These are phyloP conservation scores for Xylaria polymorpha DNA, from an alignment of 2,329 filamentous ascomycete species.

Conservation along the genomic window DNA sequence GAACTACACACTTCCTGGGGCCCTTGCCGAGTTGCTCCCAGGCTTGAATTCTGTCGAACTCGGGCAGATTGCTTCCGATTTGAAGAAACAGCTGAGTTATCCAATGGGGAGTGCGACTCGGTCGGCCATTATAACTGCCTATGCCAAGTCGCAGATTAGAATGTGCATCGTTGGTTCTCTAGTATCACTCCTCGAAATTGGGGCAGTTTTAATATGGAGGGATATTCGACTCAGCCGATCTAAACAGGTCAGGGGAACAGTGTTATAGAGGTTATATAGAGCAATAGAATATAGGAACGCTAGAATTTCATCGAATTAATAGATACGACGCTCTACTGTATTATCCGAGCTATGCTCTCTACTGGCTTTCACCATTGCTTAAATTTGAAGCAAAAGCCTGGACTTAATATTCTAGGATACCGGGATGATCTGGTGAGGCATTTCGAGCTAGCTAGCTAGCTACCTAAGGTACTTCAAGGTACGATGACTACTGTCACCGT, in stretches of 20 bases:
- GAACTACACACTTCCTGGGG: constrained; percentile 52
- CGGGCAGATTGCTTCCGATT: constrained; percentile 47
- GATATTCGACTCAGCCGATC: constrained; percentile 49
- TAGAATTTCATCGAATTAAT: not conserved
- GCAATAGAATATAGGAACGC: constrained; percentile 9
- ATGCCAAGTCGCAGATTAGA: constrained; percentile 52
- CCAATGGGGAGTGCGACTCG: constrained; percentile 49
- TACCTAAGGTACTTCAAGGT: constrained; percentile 19
- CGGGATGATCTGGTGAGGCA: not conserved
- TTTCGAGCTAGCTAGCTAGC: not conserved
- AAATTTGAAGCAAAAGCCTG: not conserved
- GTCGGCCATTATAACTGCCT: constrained; percentile 51
- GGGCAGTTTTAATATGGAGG: constrained; percentile 50
- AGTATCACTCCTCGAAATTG: constrained; percentile 48
- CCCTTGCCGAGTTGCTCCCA: constrained; percentile 47
- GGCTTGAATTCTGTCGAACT: constrained; percentile 44
- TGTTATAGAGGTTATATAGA: constrained; percentile 42
- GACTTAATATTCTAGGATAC: not conserved
- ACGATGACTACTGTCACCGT: constrained; percentile 4
- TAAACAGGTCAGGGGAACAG: constrained; percentile 51
- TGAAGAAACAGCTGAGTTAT: constrained; percentile 53
- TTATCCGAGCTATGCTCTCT: constrained; percentile 4
- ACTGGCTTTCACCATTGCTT: not conserved
- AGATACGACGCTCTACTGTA: not conserved
- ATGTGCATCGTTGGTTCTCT: constrained; percentile 52